These are phyloP conservation scores for Musa beccarii DNA, from an alignment of 176 grass and related monocot species.

Conservation along the genomic window DNA sequence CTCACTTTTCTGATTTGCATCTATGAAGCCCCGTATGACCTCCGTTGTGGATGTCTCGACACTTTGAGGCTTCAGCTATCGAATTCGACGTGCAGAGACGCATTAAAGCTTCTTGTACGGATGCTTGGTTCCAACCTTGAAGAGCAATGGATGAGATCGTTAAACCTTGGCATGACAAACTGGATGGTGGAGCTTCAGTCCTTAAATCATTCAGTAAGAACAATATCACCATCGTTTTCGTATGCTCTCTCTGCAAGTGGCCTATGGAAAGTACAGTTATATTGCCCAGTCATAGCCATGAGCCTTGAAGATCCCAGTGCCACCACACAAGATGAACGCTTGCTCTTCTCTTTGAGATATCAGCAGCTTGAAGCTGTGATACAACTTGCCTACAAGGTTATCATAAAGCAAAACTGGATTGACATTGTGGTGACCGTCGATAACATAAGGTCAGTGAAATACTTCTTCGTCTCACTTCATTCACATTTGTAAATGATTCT, in stretches of 20 bases:
- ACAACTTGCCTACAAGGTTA: conserved; percentile 65
- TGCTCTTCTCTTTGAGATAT: conserved; percentile 70
- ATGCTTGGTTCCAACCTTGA: conserved; percentile 74
- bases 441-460: conserved; percentile 66
- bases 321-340: conserved; percentile 57
- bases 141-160: conserved; percentile 68
- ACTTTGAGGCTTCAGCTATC: conserved; percentile 49
- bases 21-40: conserved; percentile 67
- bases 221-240: conserved; percentile 44
- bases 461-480: not conserved
- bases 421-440: conserved; percentile 78
- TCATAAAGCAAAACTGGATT: conserved; percentile 51
- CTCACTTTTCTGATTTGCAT: conserved; percentile 68
- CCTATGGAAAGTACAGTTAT: conserved; percentile 88
- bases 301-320: conserved; percentile 45
- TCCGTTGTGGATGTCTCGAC: conserved; percentile 48
- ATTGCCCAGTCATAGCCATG: conserved; percentile 80
- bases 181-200: conserved; percentile 61
- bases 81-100: conserved; percentile 41
- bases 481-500: not conserved
- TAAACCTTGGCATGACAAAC: conserved; percentile 75
- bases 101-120: conserved; percentile 47
- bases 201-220: conserved; percentile 25
- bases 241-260: conserved; percentile 53
- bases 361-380: conserved; percentile 85